phyloP scores from a whole-genome alignment of 1,139 yeast genomes.

The Geotrichum histeridarum region DNA sequence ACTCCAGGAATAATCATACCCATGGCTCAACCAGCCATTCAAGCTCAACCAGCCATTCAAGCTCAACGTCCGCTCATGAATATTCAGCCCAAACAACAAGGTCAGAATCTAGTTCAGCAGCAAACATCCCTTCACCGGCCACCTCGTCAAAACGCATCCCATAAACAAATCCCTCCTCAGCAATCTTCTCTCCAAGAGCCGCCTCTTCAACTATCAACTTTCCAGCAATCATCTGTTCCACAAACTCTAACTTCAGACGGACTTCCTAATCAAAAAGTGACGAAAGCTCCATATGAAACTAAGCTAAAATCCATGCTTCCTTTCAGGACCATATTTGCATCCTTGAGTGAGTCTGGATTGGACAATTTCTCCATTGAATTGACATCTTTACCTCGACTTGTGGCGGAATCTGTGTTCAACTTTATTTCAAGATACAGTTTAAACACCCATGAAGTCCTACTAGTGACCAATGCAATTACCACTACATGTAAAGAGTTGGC shows the following conservation, averaged over 20 bases:
- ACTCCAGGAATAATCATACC: too few species aligned
- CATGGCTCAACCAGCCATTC: too few species aligned
- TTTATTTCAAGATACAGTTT: neutral
- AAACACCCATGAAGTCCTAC: neutral
- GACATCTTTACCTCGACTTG: neutral
- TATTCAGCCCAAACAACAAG: too few species aligned
- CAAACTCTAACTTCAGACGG: neutral
- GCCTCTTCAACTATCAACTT: too few species aligned
- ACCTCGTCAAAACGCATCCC: too few species aligned
- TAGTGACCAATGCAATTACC: neutral
- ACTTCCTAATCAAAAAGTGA: neutral
- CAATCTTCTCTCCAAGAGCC: too few species aligned
- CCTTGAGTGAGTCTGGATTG: neutral
- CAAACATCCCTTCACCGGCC: too few species aligned
- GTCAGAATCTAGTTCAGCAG: too few species aligned
- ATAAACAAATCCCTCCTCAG: too few species aligned
- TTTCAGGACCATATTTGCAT: neutral
- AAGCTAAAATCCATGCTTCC: neutral
- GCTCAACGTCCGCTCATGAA: too few species aligned
- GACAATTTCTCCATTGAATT: neutral
- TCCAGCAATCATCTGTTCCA: neutral
- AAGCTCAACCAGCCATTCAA: too few species aligned
- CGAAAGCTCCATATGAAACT: too few species aligned
- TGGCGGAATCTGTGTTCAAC: conserved; percentile 6
- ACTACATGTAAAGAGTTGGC: neutral